Evolutionary conservation across 768 basidiomycete species (phyloP), one percentile per base, ranked within the genome.

Genomic region (Paxillus rubicundulus): DNA sequence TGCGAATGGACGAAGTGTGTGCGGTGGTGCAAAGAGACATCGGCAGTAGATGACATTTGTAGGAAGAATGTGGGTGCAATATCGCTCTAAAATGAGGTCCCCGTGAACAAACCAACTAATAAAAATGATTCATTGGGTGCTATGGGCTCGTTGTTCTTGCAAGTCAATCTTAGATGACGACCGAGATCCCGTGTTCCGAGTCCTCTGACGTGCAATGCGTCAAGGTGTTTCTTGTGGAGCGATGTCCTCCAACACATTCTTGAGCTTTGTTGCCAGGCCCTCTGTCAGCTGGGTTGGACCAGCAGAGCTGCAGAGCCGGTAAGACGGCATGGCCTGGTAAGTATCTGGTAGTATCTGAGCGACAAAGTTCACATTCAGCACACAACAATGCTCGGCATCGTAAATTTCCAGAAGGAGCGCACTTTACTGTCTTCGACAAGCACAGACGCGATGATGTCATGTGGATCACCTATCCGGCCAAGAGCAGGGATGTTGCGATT

Each of bases 241-340:
- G 2, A 64, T 63, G 18, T 58, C 58, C 30, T 69, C 66, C n/a
- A 85, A 65, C 16, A 73, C 45, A 42, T 49, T 61, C 50, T 59
- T 69, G 57, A 89, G 74, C 37, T 77, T 74, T 55, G 66, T 63
- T 34, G 80, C 76, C 9, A 92, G 74, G 3, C 86, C 88, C 5
- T 82, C 80, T 0, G 89, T 88, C 45, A 92, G 76, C 52, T 82
- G 80, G 1, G 77, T 75, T 0, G 87, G 69, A 2, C 90, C 91
- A 53, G 90, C 87, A 10, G 79, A 67, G 1, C 90, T 92, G 68
- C 86, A 90, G 16, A 92, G 54, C 17, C 91, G 82, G 66, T 92
- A 92, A 7, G 90, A 77, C 0, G 89, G 89, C 90, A 92, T 92
- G 5, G 86, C 77, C 61, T 87, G 82, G 59, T 92, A 92, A 2